Conservation (phyloP, 2,329 filamentous ascomycete species). For the Penicillium janthinellum region DNA sequence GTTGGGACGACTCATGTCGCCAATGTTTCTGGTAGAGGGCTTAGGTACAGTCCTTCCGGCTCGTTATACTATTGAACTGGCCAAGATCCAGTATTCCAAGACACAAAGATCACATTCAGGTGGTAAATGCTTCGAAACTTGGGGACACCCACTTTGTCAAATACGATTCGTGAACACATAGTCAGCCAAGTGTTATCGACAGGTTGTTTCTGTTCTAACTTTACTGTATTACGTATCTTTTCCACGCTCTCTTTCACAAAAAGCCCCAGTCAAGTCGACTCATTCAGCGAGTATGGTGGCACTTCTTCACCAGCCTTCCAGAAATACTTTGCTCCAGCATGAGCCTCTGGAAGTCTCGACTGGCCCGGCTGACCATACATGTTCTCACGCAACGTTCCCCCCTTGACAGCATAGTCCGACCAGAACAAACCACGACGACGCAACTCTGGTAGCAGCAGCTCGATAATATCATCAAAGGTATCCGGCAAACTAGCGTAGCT, state of each 20-base stretch:
- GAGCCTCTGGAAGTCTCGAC: conserved; percentile 35
- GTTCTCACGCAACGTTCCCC: conserved; percentile 45
- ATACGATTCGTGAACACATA: too few relatives aligned
- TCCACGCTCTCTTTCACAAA: neutral
- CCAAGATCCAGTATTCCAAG: too few relatives aligned
- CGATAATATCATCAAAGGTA: conserved; percentile 41
- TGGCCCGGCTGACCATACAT: conserved; percentile 37
- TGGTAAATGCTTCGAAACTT: too few relatives aligned
- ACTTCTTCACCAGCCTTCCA: conserved; percentile 39
- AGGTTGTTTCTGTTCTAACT: too few relatives aligned
- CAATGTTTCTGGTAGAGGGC: neutral
- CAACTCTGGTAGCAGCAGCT: conserved; percentile 37
- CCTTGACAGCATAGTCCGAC: conserved; percentile 38
- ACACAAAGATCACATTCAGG: too few relatives aligned
- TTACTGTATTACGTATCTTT: neutral
- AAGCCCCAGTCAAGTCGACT: neutral
- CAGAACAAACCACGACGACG: conserved; percentile 42
- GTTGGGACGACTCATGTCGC: neutral
- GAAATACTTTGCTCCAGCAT: conserved; percentile 40
- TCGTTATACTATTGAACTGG: neutral
- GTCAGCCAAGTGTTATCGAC: too few relatives aligned
- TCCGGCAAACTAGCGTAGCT: conserved; percentile 38
- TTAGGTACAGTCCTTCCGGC: neutral
- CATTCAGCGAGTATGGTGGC: conserved; percentile 31
- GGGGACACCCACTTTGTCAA: too few relatives aligned